Evolutionary conservation across 192 early-diverging fungal genomes (phyloP).

Genomic region (Podila horticola): DNA sequence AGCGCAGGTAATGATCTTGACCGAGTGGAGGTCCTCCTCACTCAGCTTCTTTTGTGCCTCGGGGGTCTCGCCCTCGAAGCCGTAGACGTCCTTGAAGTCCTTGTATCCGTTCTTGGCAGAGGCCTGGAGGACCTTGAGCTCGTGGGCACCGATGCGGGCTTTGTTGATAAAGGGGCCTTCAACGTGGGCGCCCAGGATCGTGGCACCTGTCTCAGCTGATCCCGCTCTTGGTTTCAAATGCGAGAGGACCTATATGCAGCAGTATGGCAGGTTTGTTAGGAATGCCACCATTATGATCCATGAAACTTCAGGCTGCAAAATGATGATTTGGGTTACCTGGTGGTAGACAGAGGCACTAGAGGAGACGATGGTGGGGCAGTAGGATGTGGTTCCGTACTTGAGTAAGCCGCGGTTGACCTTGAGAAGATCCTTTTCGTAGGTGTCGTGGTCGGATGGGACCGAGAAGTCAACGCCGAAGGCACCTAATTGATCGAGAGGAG

Average conservation of each 20-base stretch:
- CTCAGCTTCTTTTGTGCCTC: constrained; percentile 49
- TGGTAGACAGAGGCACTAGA: constrained; percentile 78
- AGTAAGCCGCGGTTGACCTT: constrained; percentile 81
- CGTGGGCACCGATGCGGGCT: constrained; percentile 81
- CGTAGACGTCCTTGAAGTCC: constrained; percentile 79
- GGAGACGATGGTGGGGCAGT: constrained; percentile 83
- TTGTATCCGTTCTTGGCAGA: constrained; percentile 66
- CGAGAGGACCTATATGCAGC: constrained; percentile 49
- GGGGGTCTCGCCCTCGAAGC: constrained; percentile 55
- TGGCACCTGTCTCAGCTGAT: constrained; percentile 68
- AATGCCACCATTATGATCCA: background rate
- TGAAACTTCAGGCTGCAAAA: background rate
- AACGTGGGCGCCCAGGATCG: constrained; percentile 70
- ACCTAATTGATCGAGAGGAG: constrained; percentile 22
- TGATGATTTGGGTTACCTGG: constrained; percentile 49
- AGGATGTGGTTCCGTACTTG: constrained; percentile 82
- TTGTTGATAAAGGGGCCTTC: constrained; percentile 73
- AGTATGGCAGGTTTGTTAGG: background rate
- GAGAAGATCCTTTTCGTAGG: constrained; percentile 66
- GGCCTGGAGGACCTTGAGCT: constrained; percentile 65
- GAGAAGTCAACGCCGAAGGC: constrained; percentile 85
- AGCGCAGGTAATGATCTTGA: constrained; percentile 79
- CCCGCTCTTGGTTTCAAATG: constrained; percentile 72
- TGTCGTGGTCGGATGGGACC: constrained; percentile 62
- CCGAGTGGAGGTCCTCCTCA: constrained; percentile 25